phyloP scores from a whole-genome alignment of 345 rosid species.

The Brassica napus region DNA sequence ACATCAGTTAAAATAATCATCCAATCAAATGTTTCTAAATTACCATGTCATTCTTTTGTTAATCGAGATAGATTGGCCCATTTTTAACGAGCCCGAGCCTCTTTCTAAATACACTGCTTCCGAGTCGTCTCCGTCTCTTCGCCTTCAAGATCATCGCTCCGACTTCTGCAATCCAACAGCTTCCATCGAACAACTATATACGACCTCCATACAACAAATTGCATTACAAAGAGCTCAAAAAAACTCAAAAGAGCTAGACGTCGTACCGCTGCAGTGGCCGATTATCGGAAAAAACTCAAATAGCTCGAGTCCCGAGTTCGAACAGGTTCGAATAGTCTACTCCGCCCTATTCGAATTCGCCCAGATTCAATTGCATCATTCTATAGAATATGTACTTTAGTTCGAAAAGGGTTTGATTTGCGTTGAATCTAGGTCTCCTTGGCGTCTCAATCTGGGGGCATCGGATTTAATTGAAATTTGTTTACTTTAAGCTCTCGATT shows the following conservation, averaged over 20 bases:
- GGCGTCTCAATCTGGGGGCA: background rate
- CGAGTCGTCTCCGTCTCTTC: too few species aligned
- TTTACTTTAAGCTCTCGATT: background rate
- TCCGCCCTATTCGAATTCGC: background rate
- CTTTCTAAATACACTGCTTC: too few species aligned
- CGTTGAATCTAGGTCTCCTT: slow-evolving; percentile 23
- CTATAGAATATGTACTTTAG: background rate
- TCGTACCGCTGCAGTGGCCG: slow-evolving; percentile 63
- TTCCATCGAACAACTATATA: too few species aligned
- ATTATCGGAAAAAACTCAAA: slow-evolving; percentile 86
- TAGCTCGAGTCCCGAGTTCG: slow-evolving; percentile 84
- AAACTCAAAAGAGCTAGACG: slow-evolving; percentile 34
- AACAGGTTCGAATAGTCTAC: slow-evolving; percentile 47
- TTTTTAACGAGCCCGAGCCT: too few species aligned
- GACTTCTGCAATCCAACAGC: too few species aligned
- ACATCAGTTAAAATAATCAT: too few species aligned
- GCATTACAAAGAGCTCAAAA: too few species aligned
- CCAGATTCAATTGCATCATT: background rate
- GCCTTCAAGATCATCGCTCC: too few species aligned
- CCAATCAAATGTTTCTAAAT: too few species aligned
- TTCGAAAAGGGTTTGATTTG: background rate
- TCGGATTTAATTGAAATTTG: background rate
- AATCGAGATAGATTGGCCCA: too few species aligned
- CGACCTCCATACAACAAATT: too few species aligned
- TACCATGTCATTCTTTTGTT: too few species aligned